Percentiles rank a stretch among this genome's conserved stretches.
phyloP scores from a whole-genome alignment of 2,329 filamentous ascomycete genomes.

The Cyphellophora attinorum region DNA sequence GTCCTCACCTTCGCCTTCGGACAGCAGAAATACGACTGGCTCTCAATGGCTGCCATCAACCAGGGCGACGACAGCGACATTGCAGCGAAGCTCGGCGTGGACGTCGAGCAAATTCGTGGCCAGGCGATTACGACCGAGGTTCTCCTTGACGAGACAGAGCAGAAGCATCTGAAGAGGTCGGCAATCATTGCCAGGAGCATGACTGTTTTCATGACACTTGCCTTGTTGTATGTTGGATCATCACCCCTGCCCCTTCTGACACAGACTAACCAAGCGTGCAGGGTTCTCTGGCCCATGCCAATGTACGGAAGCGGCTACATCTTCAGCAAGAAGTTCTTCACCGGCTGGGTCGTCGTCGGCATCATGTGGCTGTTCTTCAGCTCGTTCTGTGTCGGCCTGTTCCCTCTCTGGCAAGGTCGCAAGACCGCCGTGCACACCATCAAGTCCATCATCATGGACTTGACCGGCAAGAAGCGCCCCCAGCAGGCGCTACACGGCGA shows the following conservation, averaged over 20 bases:
- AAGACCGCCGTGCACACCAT: slow-evolving; percentile 54
- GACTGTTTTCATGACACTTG: slow-evolving; percentile 57
- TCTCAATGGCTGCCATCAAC: slow-evolving; percentile 70
- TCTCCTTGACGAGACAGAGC: slow-evolving; percentile 34
- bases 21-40: slow-evolving; percentile 75
- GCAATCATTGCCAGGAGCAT: slow-evolving; percentile 46
- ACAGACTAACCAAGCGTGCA: too few species aligned
- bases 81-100: slow-evolving; percentile 51
- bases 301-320: slow-evolving; percentile 78
- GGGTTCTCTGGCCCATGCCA: slow-evolving; percentile 87
- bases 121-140: slow-evolving; percentile 17
- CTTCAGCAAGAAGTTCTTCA: slow-evolving; percentile 74
- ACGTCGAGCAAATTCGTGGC: slow-evolving; percentile 55
- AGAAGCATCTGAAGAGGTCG: slow-evolving; percentile 43
- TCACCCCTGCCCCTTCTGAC: too few species aligned
- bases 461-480: slow-evolving; percentile 32
- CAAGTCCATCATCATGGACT: slow-evolving; percentile 52
- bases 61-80: slow-evolving; percentile 69
- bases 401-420: slow-evolving; percentile 71
- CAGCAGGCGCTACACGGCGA: slow-evolving; percentile 7
- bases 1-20: slow-evolving; percentile 62
- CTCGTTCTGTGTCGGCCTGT: slow-evolving; percentile 64
- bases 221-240: too few species aligned
- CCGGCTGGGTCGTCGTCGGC: slow-evolving; percentile 66
- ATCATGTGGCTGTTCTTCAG: slow-evolving; percentile 74